Percentiles rank a stretch among this genome's conserved stretches.
Conservation (phyloP, 768 basidiomycete genomes). For the Russula emetica region DNA sequence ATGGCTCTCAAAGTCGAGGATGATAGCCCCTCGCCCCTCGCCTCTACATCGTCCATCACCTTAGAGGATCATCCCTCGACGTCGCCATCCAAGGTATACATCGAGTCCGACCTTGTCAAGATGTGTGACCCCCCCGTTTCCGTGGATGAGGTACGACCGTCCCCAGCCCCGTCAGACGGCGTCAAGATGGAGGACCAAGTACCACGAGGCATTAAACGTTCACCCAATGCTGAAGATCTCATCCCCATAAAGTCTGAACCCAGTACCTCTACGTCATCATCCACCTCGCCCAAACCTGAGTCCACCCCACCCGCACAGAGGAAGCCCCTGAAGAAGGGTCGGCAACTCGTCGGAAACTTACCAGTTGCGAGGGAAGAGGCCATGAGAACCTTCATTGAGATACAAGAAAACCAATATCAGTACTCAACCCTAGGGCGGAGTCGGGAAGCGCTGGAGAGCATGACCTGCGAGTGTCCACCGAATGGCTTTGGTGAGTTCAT, state of each 20-base stretch:
- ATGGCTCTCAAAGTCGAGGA: constrained; percentile 25
- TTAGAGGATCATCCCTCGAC: constrained; percentile 17
- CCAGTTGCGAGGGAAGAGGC: constrained; percentile 74
- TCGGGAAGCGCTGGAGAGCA: constrained; percentile 84
- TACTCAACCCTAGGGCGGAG: constrained; percentile 82
- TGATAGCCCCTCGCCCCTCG: constrained; percentile 11
- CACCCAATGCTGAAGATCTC: constrained; percentile 34
- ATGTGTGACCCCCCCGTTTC: constrained; percentile 22
- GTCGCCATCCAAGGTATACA: constrained; percentile 14
- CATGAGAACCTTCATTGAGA: constrained; percentile 64
- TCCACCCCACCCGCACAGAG: constrained; percentile 28
- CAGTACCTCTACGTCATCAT: constrained; percentile 38
- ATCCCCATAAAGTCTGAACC: constrained; percentile 30
- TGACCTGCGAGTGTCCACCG: constrained; percentile 94
- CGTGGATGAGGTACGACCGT: constrained; percentile 28
- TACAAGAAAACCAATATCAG: constrained; percentile 81
- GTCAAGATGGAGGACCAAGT: constrained; percentile 30
- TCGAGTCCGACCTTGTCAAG: constrained; percentile 17
- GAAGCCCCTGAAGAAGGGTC: constrained; percentile 34
- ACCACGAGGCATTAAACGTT: constrained; percentile 22
- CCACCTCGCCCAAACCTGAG: constrained; percentile 34
- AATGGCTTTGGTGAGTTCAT: constrained; percentile 56
- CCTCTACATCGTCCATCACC: constrained; percentile 25
- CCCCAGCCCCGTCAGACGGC: constrained; percentile 32
- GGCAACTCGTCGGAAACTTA: constrained; percentile 77